A percentile compares a stretch with the other conserved stretches of the same genome.
Evolutionary conservation across 495 filamentous ascomycete species (phyloP).

Genomic region (Tuber magnatum): DNA sequence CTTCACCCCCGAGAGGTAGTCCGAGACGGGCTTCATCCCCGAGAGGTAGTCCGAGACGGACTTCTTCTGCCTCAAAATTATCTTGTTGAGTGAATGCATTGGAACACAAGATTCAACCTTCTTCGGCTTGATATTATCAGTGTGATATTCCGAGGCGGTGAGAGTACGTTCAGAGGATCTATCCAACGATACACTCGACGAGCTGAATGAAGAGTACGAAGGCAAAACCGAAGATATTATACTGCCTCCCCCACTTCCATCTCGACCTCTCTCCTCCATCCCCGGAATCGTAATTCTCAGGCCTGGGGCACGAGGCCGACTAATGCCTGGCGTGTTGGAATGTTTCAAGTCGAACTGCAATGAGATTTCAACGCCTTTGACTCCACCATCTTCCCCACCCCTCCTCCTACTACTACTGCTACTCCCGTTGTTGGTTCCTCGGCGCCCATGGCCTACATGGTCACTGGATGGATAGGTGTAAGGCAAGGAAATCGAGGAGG

Average conservation of each 20-base stretch:
- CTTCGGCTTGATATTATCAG: background rate
- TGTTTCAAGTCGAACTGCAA: background rate
- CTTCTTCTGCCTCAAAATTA: background rate
- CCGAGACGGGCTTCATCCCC: background rate
- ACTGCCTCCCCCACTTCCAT: background rate
- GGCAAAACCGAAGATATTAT: background rate
- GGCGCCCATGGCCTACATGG: background rate
- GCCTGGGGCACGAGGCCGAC: background rate
- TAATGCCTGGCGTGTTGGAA: background rate
- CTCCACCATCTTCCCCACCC: background rate
- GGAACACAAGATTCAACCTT: background rate
- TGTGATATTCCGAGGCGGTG: background rate
- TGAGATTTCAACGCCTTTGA: background rate
- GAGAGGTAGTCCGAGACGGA: constrained; percentile 1
- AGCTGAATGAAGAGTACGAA: background rate
- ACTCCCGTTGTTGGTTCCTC: background rate
- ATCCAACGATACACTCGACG: background rate
- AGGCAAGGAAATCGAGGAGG: background rate
- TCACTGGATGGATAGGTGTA: background rate
- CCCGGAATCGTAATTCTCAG: background rate
- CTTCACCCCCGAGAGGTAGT: background rate
- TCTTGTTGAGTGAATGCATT: background rate
- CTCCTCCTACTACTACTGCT: background rate
- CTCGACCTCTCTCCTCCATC: background rate
- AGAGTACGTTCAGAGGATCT: background rate